These are phyloP conservation scores for Ramaria sp. DNA, from an alignment of 768 basidiomycete genomes.

Conservation along the genomic window DNA sequence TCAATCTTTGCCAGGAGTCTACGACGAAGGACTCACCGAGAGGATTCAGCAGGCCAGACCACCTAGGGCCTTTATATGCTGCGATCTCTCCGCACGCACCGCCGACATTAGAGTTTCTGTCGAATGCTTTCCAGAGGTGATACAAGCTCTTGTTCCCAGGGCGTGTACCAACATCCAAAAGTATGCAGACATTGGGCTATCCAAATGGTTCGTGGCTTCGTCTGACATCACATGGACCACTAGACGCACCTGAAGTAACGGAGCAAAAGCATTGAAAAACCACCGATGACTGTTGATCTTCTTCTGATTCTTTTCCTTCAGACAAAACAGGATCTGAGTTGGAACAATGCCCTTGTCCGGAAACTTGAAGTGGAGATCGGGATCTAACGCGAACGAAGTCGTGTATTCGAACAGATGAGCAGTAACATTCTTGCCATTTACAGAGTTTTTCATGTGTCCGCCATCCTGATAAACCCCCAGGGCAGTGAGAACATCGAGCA, in stretches of 20 bases:
- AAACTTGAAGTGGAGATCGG: slow-evolving; percentile 73
- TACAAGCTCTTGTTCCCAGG: slow-evolving; percentile 86
- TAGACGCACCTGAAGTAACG: slow-evolving; percentile 59
- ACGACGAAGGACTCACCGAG: slow-evolving; percentile 39
- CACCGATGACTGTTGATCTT: slow-evolving; percentile 96
- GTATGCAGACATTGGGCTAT: slow-evolving; percentile 83
- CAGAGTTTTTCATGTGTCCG: slow-evolving; percentile 47
- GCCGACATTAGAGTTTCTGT: slow-evolving; percentile 83
- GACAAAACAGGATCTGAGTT: slow-evolving; percentile 85
- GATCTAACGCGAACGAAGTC: slow-evolving; percentile 67
- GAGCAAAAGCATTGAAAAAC: slow-evolving; percentile 93
- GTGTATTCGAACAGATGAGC: slow-evolving; percentile 82
- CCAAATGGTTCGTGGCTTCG: slow-evolving; percentile 11
- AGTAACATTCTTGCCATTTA: slow-evolving; percentile 63
- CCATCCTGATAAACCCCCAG: slow-evolving; percentile 85
- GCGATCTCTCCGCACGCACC: slow-evolving; percentile 98
- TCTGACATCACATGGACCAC: neutral
- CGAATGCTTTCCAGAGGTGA: slow-evolving; percentile 91
- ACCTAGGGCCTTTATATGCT: slow-evolving; percentile 82
- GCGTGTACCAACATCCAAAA: slow-evolving; percentile 90
- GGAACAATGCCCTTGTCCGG: slow-evolving; percentile 91
- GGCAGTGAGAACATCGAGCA: slow-evolving; percentile 81
- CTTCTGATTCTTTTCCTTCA: slow-evolving; percentile 92
- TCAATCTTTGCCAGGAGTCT: neutral
- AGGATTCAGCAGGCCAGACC: slow-evolving; percentile 74